phyloP scores from a whole-genome alignment of 176 grass and related monocot genomes.

The Stipa capillata region DNA sequence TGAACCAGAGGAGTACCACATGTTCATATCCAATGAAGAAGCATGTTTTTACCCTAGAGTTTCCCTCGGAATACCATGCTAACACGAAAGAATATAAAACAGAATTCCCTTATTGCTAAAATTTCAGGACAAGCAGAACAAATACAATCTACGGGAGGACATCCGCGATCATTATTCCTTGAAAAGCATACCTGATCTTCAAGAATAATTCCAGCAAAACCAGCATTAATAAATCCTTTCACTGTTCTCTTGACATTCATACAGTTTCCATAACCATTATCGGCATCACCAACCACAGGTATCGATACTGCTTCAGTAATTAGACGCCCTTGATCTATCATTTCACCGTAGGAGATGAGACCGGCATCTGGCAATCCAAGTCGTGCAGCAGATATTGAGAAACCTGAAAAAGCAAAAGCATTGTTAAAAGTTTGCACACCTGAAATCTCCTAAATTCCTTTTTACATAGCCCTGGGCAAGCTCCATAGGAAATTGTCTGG shows the following conservation, averaged over 20 bases:
- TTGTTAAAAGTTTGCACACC: neutral
- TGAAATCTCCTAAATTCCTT: neutral
- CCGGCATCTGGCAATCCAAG: slow-evolving; percentile 87
- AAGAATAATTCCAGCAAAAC: slow-evolving; percentile 94
- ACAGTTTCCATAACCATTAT: slow-evolving; percentile 89
- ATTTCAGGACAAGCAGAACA: neutral
- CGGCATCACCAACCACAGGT: slow-evolving; percentile 90
- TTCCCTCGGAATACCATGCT: neutral
- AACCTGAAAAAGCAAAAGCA: slow-evolving; percentile 36
- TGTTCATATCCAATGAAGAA: neutral
- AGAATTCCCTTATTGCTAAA: neutral
- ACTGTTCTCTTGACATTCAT: slow-evolving; percentile 96
- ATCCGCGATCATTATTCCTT: neutral
- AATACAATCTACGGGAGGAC: neutral
- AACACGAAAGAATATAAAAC: no score
- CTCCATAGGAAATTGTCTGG: neutral
- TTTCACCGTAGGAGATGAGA: slow-evolving; percentile 96
- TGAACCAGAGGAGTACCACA: neutral
- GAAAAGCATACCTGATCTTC: slow-evolving; percentile 74
- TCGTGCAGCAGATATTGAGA: slow-evolving; percentile 84
- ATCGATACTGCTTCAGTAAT: slow-evolving; percentile 79
- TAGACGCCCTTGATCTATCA: slow-evolving; percentile 72
- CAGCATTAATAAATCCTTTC: slow-evolving; percentile 95
- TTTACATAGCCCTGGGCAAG: neutral
- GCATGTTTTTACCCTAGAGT: neutral